These are phyloP conservation scores for Fusarium sp. DNA, from an alignment of 2,329 filamentous ascomycete genomes.

Conservation along the genomic window DNA sequence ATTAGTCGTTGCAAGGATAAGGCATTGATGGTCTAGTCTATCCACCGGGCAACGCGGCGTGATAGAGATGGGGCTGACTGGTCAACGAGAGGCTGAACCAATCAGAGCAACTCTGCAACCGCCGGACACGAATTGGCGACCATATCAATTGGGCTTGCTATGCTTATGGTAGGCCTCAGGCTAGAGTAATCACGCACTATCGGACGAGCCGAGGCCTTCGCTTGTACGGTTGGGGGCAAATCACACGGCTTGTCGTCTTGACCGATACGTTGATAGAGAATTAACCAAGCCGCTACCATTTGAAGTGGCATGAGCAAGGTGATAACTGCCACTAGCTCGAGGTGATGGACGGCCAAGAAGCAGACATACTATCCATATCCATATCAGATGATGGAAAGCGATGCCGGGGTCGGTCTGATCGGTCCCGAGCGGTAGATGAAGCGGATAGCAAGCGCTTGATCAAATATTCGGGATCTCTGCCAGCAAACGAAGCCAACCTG, in stretches of 20 bases:
- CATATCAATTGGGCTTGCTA: conserved; percentile 11
- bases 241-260: conserved; percentile 32
- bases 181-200: conserved; percentile 42
- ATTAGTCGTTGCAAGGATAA: conserved; percentile 10
- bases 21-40: conserved; percentile 12
- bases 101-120: conserved; percentile 35
- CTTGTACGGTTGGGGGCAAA: conserved; percentile 39
- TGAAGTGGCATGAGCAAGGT: conserved; percentile 27
- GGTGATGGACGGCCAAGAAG: conserved; percentile 13
- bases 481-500: conserved; percentile 20
- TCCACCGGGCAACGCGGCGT: conserved; percentile 35
- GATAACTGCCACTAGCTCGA: conserved; percentile 25
- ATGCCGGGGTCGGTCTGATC: conserved; percentile 20
- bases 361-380: conserved; percentile 2
- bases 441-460: conserved; percentile 24
- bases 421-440: conserved; percentile 24
- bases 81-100: conserved; percentile 24
- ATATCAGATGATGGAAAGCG: conserved; percentile 21
- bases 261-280: conserved; percentile 30
- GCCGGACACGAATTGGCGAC: conserved; percentile 14
- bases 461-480: conserved; percentile 10
- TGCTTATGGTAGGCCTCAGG: conserved; percentile 35
- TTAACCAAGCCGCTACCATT: conserved; percentile 20
- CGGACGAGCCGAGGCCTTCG: conserved; percentile 40
- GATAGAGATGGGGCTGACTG: conserved; percentile 24